Base-by-base conservation (phyloP, 352 stramenopile genomes). In the Paralagenidium karlingii region DNA sequence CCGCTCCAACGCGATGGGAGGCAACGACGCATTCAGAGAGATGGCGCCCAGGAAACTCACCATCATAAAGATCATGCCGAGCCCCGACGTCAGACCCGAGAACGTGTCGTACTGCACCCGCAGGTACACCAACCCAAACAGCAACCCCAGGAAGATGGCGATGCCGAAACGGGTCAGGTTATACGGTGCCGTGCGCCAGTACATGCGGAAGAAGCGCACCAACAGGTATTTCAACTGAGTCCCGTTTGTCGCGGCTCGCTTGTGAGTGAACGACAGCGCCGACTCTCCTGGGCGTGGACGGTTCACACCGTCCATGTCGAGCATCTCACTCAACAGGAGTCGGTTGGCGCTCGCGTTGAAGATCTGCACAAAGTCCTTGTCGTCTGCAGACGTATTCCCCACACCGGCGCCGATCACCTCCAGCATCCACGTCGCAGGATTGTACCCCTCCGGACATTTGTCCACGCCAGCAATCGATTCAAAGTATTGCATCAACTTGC, bases 141-240 rank as follows among this genome's bases (percentile, higher is more conserved):
- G 46, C 16, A 94, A 45, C 7, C 65, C 75, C 21, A 94, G 65
- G 0, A 80, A 22, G 13, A 44, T 25, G 29, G 60, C 83, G 22
- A 94, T 63, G 10, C 73, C 55, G 9, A 73, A 47, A 12, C 85
- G 63, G 8, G 73, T 68, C 8, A 86, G 39, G 46, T 86, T 90
- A 55, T 94, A 94, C 30, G 63, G 66, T 13, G 82, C 78, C 16
- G 67, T 77, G 39, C 68, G 68, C 68, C 70, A 85, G 49, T 85
- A 85, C 44, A 58, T 58, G 16, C 47, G 51, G 29, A 68, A 61
- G 40, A 52, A 52, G 8, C 45, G 38, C 5, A 29, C 6, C n/a
- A 24, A 25, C 3, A 52, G 26, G 31, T 26, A 48, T 20, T 24
- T 19, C 18, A 15, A 41, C 8, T 41, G 36, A 3, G 36, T 41